Conservation (phyloP, 2,329 filamentous ascomycete species). For the Arthrinium puccinioides region DNA sequence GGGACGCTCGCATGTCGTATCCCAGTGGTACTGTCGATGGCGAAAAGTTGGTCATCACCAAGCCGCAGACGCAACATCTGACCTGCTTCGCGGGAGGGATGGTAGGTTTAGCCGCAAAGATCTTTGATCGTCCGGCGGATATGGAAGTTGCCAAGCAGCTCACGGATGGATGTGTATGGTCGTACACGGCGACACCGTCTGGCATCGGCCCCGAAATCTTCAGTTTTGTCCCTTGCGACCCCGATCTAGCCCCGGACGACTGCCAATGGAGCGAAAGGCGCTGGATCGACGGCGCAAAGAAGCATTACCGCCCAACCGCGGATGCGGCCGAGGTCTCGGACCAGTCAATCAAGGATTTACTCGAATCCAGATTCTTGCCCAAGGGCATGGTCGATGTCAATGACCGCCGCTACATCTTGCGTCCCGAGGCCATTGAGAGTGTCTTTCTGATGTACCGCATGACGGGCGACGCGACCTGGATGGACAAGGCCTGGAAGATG, state of each 20-base stretch:
- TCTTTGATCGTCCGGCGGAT: conserved; percentile 32
- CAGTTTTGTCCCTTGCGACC: conserved; percentile 23
- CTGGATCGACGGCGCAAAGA: conserved; percentile 16
- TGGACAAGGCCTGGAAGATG: conserved; percentile 68
- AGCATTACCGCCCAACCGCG: conserved; percentile 4
- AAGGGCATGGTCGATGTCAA: conserved; percentile 48
- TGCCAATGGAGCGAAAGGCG: conserved; percentile 20
- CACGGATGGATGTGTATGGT: conserved; percentile 43
- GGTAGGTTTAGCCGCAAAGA: conserved; percentile 39
- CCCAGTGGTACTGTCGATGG: neutral
- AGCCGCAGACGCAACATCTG: conserved; percentile 31
- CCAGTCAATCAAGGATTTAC: conserved; percentile 6
- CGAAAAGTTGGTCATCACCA: neutral
- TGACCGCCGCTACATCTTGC: conserved; percentile 56
- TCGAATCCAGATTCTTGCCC: conserved; percentile 28
- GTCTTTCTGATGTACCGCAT: conserved; percentile 73
- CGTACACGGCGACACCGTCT: conserved; percentile 37
- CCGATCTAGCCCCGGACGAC: neutral
- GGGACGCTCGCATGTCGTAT: conserved; percentile 25
- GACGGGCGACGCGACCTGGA: conserved; percentile 59
- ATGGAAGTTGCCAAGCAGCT: conserved; percentile 36
- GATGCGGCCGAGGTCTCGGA: conserved; percentile 3
- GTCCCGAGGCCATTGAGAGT: conserved; percentile 74
- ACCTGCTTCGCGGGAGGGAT: conserved; percentile 45
- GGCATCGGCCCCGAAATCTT: conserved; percentile 48